Conservation (phyloP, 2,329 filamentous ascomycete species). For the Knufia petricola region DNA sequence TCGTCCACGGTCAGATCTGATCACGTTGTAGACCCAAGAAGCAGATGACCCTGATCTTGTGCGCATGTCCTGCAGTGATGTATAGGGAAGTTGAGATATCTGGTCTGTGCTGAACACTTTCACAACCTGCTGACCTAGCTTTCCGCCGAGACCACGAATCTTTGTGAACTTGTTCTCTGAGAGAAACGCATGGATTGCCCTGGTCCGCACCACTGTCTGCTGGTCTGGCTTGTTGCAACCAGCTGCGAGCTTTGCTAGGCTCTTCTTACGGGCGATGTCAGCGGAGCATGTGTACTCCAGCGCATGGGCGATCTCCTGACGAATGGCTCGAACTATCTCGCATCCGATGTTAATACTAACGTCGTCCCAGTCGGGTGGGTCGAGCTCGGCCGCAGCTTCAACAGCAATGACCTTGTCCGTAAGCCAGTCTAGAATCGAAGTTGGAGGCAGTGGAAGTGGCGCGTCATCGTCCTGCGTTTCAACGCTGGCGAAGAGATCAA, state of each 20-base stretch:
- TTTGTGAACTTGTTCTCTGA: conserved; percentile 83
- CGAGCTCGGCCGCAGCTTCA: conserved; percentile 61
- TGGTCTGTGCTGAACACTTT: conserved; percentile 68
- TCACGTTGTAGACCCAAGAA: conserved; percentile 69
- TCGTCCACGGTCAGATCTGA: conserved; percentile 40
- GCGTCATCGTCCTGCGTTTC: conserved; percentile 39
- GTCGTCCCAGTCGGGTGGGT: conserved; percentile 92
- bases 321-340: conserved; percentile 70
- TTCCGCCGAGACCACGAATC: conserved; percentile 83
- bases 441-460: conserved; percentile 61
- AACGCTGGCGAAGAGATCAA: conserved; percentile 58
- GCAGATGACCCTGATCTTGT: conserved; percentile 73
- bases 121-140: conserved; percentile 76
- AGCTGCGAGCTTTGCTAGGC: conserved; percentile 85
- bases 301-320: conserved; percentile 55
- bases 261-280: conserved; percentile 80
- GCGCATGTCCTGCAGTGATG: conserved; percentile 66
- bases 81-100: conserved; percentile 61
- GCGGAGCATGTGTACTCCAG: conserved; percentile 84
- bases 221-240: conserved; percentile 84
- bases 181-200: conserved; percentile 68
- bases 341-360: conserved; percentile 73
- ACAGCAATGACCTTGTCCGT: conserved; percentile 72
- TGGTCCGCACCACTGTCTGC: conserved; percentile 83
- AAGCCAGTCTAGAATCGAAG: conserved; percentile 70